Conservation (phyloP, 495 filamentous ascomycete genomes). For the Aspergillus egyptiacus region DNA sequence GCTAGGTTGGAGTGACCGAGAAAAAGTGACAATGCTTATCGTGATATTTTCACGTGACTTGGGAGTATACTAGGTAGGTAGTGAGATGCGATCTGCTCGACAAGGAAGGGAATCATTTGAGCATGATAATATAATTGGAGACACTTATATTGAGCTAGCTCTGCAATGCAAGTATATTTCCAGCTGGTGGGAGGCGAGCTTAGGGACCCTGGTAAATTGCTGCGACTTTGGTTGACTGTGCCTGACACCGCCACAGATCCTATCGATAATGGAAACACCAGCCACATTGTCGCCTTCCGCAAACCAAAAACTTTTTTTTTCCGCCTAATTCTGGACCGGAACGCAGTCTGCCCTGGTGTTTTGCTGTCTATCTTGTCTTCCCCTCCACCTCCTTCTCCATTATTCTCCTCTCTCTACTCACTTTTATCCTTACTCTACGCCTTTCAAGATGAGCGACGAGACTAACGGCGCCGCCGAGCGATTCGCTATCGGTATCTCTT, state of each 20-base stretch:
- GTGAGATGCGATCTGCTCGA: no score
- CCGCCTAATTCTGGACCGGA: constrained; percentile 18
- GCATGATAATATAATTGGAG: no score
- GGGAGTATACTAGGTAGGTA: no score
- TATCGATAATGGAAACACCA: constrained; percentile 43
- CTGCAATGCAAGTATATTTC: no score
- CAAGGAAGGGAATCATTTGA: no score
- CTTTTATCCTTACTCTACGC: constrained; percentile 13
- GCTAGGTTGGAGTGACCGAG: neutral
- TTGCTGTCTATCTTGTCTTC: neutral
- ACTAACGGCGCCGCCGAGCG: constrained; percentile 47
- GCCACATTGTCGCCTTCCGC: constrained; percentile 25
- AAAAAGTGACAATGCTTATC: constrained; percentile 19
- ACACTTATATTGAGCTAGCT: no score
- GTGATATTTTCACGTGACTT: constrained; percentile 20
- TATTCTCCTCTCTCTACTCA: constrained; percentile 17
- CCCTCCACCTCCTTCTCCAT: constrained; percentile 3
- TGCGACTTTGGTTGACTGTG: no score
- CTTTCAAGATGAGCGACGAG: constrained; percentile 50
- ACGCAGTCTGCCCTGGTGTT: constrained; percentile 5
- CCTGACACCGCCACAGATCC: constrained; percentile 26
- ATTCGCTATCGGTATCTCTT: constrained; percentile 88
- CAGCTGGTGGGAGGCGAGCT: no score
- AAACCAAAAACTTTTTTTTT: constrained; percentile 26
- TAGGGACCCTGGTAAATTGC: no score